phyloP scores from a whole-genome alignment of 2,329 filamentous ascomycete species.

The Coniochaeta sp. region DNA sequence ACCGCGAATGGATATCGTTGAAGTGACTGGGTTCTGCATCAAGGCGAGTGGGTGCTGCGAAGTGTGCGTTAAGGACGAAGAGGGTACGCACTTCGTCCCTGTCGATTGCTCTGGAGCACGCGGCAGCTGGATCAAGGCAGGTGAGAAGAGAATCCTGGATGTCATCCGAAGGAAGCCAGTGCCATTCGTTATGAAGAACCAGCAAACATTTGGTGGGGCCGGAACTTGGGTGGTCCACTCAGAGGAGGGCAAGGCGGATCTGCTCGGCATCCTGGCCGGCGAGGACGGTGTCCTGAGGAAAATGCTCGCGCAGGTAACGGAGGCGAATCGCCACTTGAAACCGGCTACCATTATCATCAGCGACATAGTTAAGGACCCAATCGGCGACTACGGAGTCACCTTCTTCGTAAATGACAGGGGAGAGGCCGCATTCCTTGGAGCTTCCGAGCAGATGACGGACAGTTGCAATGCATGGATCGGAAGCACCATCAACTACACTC shows the following conservation, averaged over 20 bases:
- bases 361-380: slow-evolving; percentile 20
- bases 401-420: slow-evolving; percentile 22
- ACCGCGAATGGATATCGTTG: slow-evolving; percentile 17
- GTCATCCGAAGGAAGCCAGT: slow-evolving; percentile 14
- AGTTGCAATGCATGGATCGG: slow-evolving; percentile 23
- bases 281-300: slow-evolving; percentile 17
- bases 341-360: slow-evolving; percentile 23
- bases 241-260: slow-evolving; percentile 15
- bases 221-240: slow-evolving; percentile 23
- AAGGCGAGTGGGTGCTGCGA: slow-evolving; percentile 16
- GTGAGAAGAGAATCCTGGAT: slow-evolving; percentile 17
- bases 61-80: slow-evolving; percentile 9
- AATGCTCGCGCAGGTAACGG: slow-evolving; percentile 21
- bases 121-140: slow-evolving; percentile 19
- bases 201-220: slow-evolving; percentile 27
- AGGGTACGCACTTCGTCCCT: slow-evolving; percentile 16
- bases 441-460: slow-evolving; percentile 25
- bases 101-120: slow-evolving; percentile 17
- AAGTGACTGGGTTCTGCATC: slow-evolving; percentile 12
- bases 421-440: slow-evolving; percentile 20
- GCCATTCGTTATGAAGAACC: slow-evolving; percentile 29
- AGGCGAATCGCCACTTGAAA: slow-evolving; percentile 20
- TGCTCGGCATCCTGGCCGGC: slow-evolving; percentile 15
- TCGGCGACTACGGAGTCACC: slow-evolving; percentile 24
- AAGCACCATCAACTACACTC: slow-evolving; percentile 23